These are phyloP conservation scores for Malus domestica DNA, from an alignment of 306 rosid genomes.

Conservation along the genomic window DNA sequence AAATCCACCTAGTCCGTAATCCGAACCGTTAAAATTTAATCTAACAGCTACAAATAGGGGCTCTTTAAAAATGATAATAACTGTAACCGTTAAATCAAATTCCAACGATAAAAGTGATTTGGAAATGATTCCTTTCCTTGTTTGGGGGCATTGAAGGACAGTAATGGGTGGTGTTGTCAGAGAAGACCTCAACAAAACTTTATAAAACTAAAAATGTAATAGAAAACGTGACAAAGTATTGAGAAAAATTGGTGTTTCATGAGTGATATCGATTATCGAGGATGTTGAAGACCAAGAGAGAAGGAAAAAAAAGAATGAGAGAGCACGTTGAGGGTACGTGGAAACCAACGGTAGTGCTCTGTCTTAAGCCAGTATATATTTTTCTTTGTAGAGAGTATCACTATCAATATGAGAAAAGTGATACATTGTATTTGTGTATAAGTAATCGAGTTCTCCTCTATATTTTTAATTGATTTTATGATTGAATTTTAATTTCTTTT, in stretches of 20 bases:
- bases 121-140: rapidly evolving
- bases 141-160: slow-evolving; percentile 28
- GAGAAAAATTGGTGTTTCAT: neutral
- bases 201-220: neutral
- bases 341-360: slow-evolving; percentile 18
- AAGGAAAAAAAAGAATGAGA: slow-evolving; percentile 1
- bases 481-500: too few species aligned
- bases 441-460: rapidly evolving
- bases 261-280: slow-evolving; percentile 16
- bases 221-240: neutral
- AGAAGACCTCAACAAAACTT: neutral
- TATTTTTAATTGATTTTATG: too few species aligned
- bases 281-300: slow-evolving; percentile 27
- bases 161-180: slow-evolving; percentile 53
- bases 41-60: too few species aligned
- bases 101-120: rapidly evolving
- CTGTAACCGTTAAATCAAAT: too few species aligned
- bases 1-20: too few species aligned
- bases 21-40: too few species aligned
- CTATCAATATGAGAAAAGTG: too few species aligned
- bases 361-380: slow-evolving; percentile 20
- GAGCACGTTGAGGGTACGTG: slow-evolving; percentile 29
- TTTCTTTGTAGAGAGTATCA: too few species aligned
- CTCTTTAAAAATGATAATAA: too few species aligned
- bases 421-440: too few species aligned